Evolutionary conservation across 352 stramenopile species (phyloP), one percentile per base, ranked within the genome.

Genomic region (Pythium dissimile): DNA sequence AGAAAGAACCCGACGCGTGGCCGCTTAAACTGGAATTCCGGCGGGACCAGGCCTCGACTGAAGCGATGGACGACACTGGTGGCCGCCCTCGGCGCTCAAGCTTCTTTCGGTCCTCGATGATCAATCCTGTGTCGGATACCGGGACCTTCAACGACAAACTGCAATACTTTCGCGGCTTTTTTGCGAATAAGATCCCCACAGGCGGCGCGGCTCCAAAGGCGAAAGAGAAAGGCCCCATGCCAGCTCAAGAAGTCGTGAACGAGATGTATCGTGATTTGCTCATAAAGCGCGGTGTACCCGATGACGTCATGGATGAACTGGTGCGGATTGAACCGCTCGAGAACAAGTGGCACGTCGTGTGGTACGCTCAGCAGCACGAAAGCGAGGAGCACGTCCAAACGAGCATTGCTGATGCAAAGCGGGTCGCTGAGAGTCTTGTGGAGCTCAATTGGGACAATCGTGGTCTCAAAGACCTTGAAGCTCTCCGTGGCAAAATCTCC

Each of bases 301-400:
- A 94, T 32, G 84, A 94, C 46, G 84, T 94, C 0, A 84, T 92
- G 74, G 84, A 94, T 44, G 84, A 94, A 37, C 67, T 94, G 12
- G 75, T 92, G 50, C 84, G 84, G 2, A 94, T 94, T 23, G 84
- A 94, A 52, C 71, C 80, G 41, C 58, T 89, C 2, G 84, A 94
- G 39, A 91, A 83, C n/a, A 94, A 94, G 52, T 94, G 84, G 84
- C 77, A 91, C 51, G 78, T 92, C 0, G 84, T 90, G 2, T 94
- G 81, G 81, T 90, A 89, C 51, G 84, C 81, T 1, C 80, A 94
- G 55, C 80, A 89, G 57, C 80, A 94, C 51, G 84, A 86, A 37
- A 89, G 83, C 47, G 77, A 90, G 56, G 79, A 88, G 24, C 70
- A 84, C 54, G 73, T 64, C 11, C 73, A 85, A 35, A 77, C 70